Conservation (phyloP, 1,139 yeast species). For the Tardiomyces digboiensis region DNA sequence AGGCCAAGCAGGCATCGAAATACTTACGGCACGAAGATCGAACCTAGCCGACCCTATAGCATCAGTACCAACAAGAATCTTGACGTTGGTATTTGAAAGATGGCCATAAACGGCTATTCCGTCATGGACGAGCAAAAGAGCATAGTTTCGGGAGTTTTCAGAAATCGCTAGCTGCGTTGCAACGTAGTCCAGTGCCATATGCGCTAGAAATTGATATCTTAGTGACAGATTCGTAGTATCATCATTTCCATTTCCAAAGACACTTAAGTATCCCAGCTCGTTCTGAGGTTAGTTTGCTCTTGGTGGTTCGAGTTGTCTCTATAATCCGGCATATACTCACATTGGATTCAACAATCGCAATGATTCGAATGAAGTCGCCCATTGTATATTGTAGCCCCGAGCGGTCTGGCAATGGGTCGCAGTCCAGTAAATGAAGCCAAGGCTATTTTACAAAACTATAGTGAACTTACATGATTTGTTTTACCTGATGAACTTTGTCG, state of each 20-base stretch:
- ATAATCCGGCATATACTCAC: slow-evolving; percentile 11
- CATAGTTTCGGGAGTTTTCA: slow-evolving; percentile 22
- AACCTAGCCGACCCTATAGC: slow-evolving; percentile 21
- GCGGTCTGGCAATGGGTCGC: too few relatives aligned
- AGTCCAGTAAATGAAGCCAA: too few relatives aligned
- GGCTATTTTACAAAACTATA: too few relatives aligned
- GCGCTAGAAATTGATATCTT: slow-evolving; percentile 30
- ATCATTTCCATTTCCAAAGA: slow-evolving; percentile 5
- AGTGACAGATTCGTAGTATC: slow-evolving; percentile 13
- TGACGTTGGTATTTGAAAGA: slow-evolving; percentile 30
- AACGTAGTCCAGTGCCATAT: slow-evolving; percentile 34
- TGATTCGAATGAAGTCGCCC: slow-evolving; percentile 16
- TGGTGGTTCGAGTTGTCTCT: background rate
- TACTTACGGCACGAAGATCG: slow-evolving; percentile 13
- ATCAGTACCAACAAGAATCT: slow-evolving; percentile 29
- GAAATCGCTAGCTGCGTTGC: slow-evolving; percentile 18
- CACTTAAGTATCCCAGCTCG: slow-evolving; percentile 18
- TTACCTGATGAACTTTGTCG: too few relatives aligned
- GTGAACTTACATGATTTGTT: too few relatives aligned
- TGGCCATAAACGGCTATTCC: slow-evolving; percentile 34
- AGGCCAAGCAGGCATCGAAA: background rate
- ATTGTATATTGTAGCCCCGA: too few relatives aligned
- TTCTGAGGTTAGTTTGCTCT: slow-evolving; percentile 4
- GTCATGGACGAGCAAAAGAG: slow-evolving; percentile 30
- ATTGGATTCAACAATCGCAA: slow-evolving; percentile 22